Base-by-base conservation (phyloP, 129 eudicot species). In the Escallonia rubra region DNA sequence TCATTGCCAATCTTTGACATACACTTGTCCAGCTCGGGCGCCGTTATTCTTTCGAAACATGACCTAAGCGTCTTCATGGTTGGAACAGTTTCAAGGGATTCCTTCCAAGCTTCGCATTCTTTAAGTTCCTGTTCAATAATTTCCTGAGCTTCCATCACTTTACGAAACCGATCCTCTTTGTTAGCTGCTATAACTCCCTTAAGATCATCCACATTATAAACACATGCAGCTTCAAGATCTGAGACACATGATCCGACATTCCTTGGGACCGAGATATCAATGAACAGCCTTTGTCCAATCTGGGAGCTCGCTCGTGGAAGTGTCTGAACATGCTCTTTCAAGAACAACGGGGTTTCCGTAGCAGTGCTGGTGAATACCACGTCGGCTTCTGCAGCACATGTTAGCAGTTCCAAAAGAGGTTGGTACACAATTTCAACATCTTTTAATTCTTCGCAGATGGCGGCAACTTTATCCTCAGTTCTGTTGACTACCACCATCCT, bases 1-100 rank as follows among this genome's bases (percentile, higher is more conserved):
- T 74, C 79, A 48, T 73, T 70, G 3, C 95, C 95, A 81, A 89
- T 72, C 78, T 72, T 93, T 15, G 90, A 82, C 71, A 93, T 63
- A 50, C 95, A 93, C 69, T 86, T 93, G 41, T 86, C 96, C 59
- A 89, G 44, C 85, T 93, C 98, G 41, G 96, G 69, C 44, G 78
- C 80, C 45, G 95, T 76, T 4, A 89, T 84, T 79, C 98, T 82
- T 61, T 93, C 95, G 0, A 86, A 83, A 60, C 89, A 86, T 0
- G 95, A 88, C 69, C 88, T 72, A 34, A 93, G 91, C 78, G 84
- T 93, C 84, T 89, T 93, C 44, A 93, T 84, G 15, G 98, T 86
- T 13, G 95, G 92, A 23, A 89, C 95, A 11, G 98, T 86, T 78
- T 93, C 96, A 23, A 89, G 76, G 16, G 96, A 93, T 80, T 93